Evolutionary conservation across 306 rosid genomes (phyloP).

Genomic region (Quercus rubra): DNA sequence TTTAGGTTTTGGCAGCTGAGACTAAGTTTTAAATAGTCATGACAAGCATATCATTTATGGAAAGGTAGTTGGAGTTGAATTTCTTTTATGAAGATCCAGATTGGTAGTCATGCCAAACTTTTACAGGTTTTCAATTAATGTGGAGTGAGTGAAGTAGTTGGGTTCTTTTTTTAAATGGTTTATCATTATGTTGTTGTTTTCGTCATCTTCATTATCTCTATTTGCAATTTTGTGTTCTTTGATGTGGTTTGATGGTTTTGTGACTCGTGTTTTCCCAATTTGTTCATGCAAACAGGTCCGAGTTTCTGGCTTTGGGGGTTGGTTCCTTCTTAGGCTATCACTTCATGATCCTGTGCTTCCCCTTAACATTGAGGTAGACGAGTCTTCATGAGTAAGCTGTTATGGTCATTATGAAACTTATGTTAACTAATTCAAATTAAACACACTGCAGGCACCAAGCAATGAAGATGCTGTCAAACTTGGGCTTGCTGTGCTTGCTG

Average conservation of each 20-base stretch:
- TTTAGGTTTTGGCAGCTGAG: neutral
- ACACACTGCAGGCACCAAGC: slow-evolving; percentile 59
- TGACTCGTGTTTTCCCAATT: slow-evolving; percentile 19
- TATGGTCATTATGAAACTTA: neutral
- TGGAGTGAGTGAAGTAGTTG: neutral
- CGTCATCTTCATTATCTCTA: neutral
- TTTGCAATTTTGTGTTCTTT: slow-evolving; percentile 8
- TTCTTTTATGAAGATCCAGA: neutral
- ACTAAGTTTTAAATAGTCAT: neutral
- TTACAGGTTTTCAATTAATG: neutral
- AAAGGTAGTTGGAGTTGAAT: neutral
- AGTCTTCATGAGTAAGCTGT: neutral
- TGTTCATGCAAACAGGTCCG: slow-evolving; percentile 56
- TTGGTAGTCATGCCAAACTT: neutral
- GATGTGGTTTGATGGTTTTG: neutral
- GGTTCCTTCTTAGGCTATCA: slow-evolving; percentile 94
- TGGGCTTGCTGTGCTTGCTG: slow-evolving; percentile 61
- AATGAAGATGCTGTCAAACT: slow-evolving; percentile 65
- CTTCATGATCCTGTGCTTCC: slow-evolving; percentile 99
- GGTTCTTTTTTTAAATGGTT: neutral
- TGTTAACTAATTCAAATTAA: slow-evolving; percentile 20
- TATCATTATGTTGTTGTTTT: neutral
- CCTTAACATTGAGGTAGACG: slow-evolving; percentile 85
- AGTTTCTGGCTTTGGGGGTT: slow-evolving; percentile 85
- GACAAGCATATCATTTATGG: neutral